Percentiles rank a stretch among this genome's conserved stretches.
Conservation (phyloP, 345 rosid genomes). For the Pugionium dolabratum region DNA sequence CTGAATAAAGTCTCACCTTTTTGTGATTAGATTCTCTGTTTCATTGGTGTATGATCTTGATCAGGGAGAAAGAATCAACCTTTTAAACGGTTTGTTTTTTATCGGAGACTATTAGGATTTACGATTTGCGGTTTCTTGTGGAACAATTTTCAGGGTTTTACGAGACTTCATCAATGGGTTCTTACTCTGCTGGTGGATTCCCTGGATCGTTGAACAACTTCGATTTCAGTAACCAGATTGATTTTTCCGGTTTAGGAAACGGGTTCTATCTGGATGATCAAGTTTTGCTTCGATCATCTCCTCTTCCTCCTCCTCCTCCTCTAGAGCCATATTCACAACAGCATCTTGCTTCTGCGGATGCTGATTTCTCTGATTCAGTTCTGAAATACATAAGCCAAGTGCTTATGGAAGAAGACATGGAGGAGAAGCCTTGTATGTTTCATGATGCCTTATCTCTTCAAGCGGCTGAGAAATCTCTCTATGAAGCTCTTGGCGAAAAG, state of each 20-base stretch:
- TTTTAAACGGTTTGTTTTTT: neutral
- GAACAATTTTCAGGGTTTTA: slow-evolving; percentile 25
- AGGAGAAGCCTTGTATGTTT: slow-evolving; percentile 57
- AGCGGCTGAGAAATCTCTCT: slow-evolving; percentile 74
- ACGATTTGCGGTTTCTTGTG: slow-evolving; percentile 30
- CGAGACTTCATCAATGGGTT: slow-evolving; percentile 38
- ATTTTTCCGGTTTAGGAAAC: slow-evolving; percentile 30
- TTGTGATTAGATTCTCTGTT: slow-evolving; percentile 30
- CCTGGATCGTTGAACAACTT: slow-evolving; percentile 36
- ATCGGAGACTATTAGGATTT: slow-evolving; percentile 3
- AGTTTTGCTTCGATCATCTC: slow-evolving; percentile 37
- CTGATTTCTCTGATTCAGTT: slow-evolving; percentile 58
- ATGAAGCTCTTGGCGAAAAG: slow-evolving; percentile 61
- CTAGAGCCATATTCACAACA: slow-evolving; percentile 38
- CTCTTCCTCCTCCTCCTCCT: slow-evolving; percentile 18
- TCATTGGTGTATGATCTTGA: no score
- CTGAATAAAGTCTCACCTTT: neutral
- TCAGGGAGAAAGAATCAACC: slow-evolving; percentile 15
- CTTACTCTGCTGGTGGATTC: slow-evolving; percentile 31
- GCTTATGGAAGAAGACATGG: slow-evolving; percentile 78
- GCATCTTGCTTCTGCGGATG: slow-evolving; percentile 40
- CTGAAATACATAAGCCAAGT: slow-evolving; percentile 65
- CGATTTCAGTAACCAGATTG: slow-evolving; percentile 32
- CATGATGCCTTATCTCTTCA: slow-evolving; percentile 68
- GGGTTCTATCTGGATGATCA: slow-evolving; percentile 41